Evolutionary conservation across 495 filamentous ascomycete species (phyloP), one percentile per base, ranked within the genome.

Genomic region (Halenospora varia): DNA sequence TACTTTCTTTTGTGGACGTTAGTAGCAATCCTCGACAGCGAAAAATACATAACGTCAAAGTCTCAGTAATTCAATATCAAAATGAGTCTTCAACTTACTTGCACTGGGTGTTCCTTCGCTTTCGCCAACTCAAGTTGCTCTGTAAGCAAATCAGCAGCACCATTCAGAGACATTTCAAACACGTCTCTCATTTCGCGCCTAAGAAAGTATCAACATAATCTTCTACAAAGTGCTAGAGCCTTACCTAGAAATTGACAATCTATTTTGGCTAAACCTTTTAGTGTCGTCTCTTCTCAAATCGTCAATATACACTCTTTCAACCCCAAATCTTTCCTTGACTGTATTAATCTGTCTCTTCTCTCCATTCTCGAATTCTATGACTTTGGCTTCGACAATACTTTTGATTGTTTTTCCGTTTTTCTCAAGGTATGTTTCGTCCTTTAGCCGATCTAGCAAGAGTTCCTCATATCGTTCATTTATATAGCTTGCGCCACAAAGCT

Each of bases 1-100:
- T 39, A 70, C 66, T 65, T 68, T 62, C 66, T 70, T 49, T 19
- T 17, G 29, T 19, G 22, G 18, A 41, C 42, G 35, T 53, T 23
- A 53, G 51, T 44, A 53, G 25, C 22, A 41, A 35, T 13, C 13
- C 13, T 35, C 13, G 6, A 13, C 29, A 35, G 29, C 6, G 29
- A 35, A 6, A 35, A 13, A 35, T 35, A 6, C 2, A 52, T 18
- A 11, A 29, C 13, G n/a, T 9, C 18, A 19, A 22, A 25, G 4
- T 11, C 15, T 42, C 15, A 42, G 51, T 4, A 35, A n/a, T 25
- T 35, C 35, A 8, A 19, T 2, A 26, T 23, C n/a, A 22, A 13
- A 9, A 51, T 51, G 6, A 35, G 29, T 35, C 29, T 18, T 53
- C 6, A 53, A 53, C 51, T 53, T 53, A 53, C 51, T 23, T 53